Evolutionary conservation across 208 protist genomes (phyloP), one percentile per base, ranked within the genome.

Genomic region (Leishmania amazonensis): DNA sequence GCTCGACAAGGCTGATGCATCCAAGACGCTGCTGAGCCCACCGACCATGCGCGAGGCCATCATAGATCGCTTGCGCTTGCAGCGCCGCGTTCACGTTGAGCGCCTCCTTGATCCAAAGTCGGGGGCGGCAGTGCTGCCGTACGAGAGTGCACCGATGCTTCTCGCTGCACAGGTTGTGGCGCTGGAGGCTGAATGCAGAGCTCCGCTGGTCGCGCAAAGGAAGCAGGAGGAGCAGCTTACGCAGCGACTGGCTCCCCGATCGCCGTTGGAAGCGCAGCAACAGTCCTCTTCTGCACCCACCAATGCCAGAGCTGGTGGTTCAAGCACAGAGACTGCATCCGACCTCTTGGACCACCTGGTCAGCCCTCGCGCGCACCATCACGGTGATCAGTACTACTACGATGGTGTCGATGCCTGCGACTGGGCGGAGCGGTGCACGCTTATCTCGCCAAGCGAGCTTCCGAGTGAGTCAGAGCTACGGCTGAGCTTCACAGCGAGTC

Each of bases 61-160:
- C 21, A 42, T 81, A 1, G 47, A 76, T 9, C 83, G 83, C 15
- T 53, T 86, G 67, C 40, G 71, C 7, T 65, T 75, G n/a, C 78
- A 83, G 75, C 73, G 83, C 45, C 74, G 83, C 72, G 65, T 86
- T 15, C 6, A 5, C 1, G 75, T 83, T 40, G 54, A 57, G 19
- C 78, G 83, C 4, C 49, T 90, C 9, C 74, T 93, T 75, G 92
- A 95, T 82, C 19, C 84, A 13, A 80, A 77, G 1, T 90, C 84
- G 28, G 92, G 89, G 7, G 90, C 88, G 4, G 87, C 90, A 19
- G 85, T 95, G 38, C 82, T 93, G 65, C 92, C 92, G 0, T 93
- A 88, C 67, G 90, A 95, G 81, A 72, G 65, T 45, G 79, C 88
- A 4, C 24, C 68, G 24, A 75, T 53, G 19, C 53, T 87, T 42